Evolutionary conservation across 192 early-diverging fungal species (phyloP).

Genomic region (Physocladia obscura): DNA sequence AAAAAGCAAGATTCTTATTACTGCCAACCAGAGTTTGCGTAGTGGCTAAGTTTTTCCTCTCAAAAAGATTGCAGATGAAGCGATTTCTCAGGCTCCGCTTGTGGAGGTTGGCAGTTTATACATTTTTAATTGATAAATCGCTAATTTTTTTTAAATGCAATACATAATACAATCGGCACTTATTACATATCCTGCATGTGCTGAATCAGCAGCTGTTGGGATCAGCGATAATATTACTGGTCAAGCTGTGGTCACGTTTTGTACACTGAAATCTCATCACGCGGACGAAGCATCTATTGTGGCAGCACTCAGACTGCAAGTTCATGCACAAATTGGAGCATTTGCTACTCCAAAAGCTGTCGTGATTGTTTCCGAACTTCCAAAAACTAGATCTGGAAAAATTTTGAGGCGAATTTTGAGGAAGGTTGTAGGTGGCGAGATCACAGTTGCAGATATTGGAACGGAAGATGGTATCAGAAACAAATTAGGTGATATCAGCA

Average conservation of each 20-base stretch:
- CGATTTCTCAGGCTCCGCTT: constrained; percentile 71
- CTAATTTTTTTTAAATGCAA: background rate
- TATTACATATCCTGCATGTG: constrained; percentile 71
- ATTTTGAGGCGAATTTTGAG: constrained; percentile 94
- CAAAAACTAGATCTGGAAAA: constrained; percentile 95
- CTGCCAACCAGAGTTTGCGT: constrained; percentile 91
- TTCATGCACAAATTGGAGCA: constrained; percentile 87
- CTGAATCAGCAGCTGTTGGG: constrained; percentile 89
- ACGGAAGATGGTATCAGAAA: constrained; percentile 47
- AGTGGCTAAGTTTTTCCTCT: constrained; percentile 85
- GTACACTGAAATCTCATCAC: constrained; percentile 69
- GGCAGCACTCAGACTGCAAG: constrained; percentile 69
- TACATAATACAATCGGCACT: constrained; percentile 82
- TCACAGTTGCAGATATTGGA: constrained; percentile 39
- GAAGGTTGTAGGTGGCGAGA: constrained; percentile 86
- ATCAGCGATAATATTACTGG: constrained; percentile 86
- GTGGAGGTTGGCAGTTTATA: constrained; percentile 67
- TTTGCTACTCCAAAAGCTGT: constrained; percentile 89
- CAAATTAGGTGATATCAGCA: constrained; percentile 84
- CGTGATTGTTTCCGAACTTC: constrained; percentile 81
- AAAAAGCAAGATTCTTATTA: constrained; percentile 78
- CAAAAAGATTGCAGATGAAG: constrained; percentile 93
- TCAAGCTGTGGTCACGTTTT: constrained; percentile 85
- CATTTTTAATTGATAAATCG: no score
- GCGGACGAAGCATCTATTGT: constrained; percentile 48